A percentile compares a stretch with the other conserved stretches of the same genome.
Conservation (phyloP, 371 early-diverging fungal species). For the Apophysomyces trapeziformis region DNA sequence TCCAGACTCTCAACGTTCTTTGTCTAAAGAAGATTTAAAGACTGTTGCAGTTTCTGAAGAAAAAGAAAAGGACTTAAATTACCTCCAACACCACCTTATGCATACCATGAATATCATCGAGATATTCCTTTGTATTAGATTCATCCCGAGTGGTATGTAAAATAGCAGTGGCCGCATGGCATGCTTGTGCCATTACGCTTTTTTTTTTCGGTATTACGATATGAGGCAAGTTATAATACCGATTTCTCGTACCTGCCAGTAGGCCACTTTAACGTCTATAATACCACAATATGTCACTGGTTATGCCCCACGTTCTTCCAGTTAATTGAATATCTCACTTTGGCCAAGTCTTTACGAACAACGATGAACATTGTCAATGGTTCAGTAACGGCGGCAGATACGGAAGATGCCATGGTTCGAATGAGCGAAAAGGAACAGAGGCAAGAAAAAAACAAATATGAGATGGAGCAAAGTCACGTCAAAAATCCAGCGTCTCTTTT, state of each 20-base stretch:
- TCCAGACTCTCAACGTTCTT: constrained; percentile 73
- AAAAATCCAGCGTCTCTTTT: neutral
- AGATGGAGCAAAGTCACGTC: neutral
- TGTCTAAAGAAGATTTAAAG: constrained; percentile 46
- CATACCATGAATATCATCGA: constrained; percentile 70
- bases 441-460: neutral
- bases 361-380: constrained; percentile 84
- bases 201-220: neutral
- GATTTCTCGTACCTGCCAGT: constrained; percentile 71
- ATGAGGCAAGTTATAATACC: neutral
- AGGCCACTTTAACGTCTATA: constrained; percentile 73
- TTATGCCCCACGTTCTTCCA: no score
- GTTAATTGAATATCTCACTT: constrained; percentile 46
- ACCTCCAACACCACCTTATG: constrained; percentile 83
- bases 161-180: constrained; percentile 81
- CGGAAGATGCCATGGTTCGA: constrained; percentile 14
- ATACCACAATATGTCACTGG: neutral
- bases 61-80: constrained; percentile 1
- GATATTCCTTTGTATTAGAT: constrained; percentile 65
- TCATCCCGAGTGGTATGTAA: constrained; percentile 66
- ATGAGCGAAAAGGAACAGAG: neutral
- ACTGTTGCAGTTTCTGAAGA: neutral
- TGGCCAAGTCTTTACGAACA: constrained; percentile 81
- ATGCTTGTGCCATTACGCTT: constrained; percentile 86
- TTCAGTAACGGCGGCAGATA: constrained; percentile 38